Conservation (phyloP, 805 yeast genomes). For the Wickerhamiella allomyrinae region DNA sequence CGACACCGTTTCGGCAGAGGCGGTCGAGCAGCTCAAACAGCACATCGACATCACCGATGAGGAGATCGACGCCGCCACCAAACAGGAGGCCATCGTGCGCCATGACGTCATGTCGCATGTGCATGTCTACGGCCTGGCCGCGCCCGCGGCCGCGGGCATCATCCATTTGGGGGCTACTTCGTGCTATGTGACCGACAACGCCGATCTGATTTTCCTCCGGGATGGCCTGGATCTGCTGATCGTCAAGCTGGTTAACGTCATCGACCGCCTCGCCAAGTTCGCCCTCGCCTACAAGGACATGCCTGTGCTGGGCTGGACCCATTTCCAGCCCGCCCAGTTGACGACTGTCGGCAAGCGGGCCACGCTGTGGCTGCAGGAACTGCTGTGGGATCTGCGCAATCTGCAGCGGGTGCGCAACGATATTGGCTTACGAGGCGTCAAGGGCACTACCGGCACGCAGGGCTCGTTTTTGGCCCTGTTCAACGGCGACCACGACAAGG, state of each 20-base stretch:
- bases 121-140: constrained; percentile 80
- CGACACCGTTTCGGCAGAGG: constrained; percentile 73
- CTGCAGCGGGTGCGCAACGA: constrained; percentile 93
- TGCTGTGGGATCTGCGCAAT: constrained; percentile 95
- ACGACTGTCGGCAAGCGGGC: constrained; percentile 98
- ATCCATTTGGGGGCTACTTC: constrained; percentile 98
- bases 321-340: constrained; percentile 98
- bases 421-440: constrained; percentile 91
- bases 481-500: constrained; percentile 95
- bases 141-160: constrained; percentile 95
- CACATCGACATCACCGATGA: constrained; percentile 80
- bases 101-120: constrained; percentile 99
- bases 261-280: constrained; percentile 74
- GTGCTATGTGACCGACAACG: constrained; percentile 94
- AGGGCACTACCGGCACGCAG: constrained; percentile 99
- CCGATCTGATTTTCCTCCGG: constrained; percentile 89
- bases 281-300: constrained; percentile 86
- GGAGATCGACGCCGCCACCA: constrained; percentile 76
- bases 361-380: constrained; percentile 93
- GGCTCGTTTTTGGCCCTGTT: constrained; percentile 88
- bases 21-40: constrained; percentile 67
- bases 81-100: constrained; percentile 94
- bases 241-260: constrained; percentile 91
- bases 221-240: constrained; percentile 89
- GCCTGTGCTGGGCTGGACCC: constrained; percentile 98